Percentiles rank a stretch among this genome's conserved stretches.
These are phyloP conservation scores for Rosa rugosa DNA, from an alignment of 306 rosid species.

Conservation along the genomic window DNA sequence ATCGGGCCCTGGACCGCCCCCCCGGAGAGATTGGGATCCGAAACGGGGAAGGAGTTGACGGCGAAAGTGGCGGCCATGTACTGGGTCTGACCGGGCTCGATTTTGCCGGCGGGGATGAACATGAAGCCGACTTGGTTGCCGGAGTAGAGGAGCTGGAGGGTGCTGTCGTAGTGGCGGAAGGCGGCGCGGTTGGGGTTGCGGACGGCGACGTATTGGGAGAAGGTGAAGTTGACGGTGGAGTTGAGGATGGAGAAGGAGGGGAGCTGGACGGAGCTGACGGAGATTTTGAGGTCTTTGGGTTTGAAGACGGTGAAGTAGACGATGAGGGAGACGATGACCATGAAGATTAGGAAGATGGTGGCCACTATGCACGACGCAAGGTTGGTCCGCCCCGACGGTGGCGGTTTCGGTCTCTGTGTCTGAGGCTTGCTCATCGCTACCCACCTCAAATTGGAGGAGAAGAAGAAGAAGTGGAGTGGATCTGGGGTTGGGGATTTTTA, in stretches of 20 bases:
- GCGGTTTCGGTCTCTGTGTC: constrained; percentile 40
- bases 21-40: constrained; percentile 27
- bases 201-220: constrained; percentile 81
- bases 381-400: constrained; percentile 82
- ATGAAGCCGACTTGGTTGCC: constrained; percentile 81
- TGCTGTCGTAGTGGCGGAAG: constrained; percentile 81
- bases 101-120: constrained; percentile 88
- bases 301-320: constrained; percentile 81
- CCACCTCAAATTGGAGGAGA: neutral
- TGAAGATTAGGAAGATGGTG: constrained; percentile 61
- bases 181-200: constrained; percentile 74
- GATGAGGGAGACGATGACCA: constrained; percentile 48
- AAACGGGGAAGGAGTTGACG: constrained; percentile 58
- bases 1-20: neutral
- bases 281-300: constrained; percentile 68
- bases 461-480: neutral
- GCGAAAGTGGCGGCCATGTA: constrained; percentile 78
- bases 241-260: constrained; percentile 70
- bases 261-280: constrained; percentile 71
- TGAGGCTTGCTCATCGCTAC: constrained; percentile 48
- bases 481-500: neutral
- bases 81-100: constrained; percentile 65
- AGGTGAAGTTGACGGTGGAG: constrained; percentile 72
- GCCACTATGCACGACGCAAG: constrained; percentile 87
- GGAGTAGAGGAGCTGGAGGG: constrained; percentile 75